These are phyloP conservation scores for Kernera saxatilis DNA, from an alignment of 345 rosid species.

Conservation along the genomic window DNA sequence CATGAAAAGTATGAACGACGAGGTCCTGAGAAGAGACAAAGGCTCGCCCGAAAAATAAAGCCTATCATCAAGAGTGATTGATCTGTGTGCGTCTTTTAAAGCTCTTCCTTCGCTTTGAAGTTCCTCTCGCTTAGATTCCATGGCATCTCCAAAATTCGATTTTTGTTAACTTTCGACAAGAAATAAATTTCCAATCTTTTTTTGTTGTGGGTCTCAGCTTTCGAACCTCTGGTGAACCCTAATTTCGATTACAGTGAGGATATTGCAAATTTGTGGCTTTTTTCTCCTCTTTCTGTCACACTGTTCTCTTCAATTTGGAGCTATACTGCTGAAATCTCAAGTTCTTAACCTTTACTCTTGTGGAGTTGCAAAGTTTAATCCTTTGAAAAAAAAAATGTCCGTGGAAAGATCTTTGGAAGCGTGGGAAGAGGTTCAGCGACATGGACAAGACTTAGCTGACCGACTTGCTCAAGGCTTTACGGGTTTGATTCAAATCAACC, in stretches of 20 bases:
- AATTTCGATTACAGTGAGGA: background rate
- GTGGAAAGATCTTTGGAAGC: conserved; percentile 88
- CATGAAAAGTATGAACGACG: background rate
- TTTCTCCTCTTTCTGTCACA: background rate
- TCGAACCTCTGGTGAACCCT: background rate
- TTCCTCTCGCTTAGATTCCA: conserved; percentile 12
- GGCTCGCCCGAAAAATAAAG: background rate
- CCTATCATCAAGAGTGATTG: conserved; percentile 14
- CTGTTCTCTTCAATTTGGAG: background rate
- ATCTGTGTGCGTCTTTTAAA: conserved; percentile 12
- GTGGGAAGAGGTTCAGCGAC: conserved; percentile 97
- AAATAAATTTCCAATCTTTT: background rate
- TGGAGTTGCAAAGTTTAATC: conserved; percentile 11
- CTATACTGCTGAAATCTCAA: background rate
- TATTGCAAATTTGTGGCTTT: conserved; percentile 3
- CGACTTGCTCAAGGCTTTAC: conserved; percentile 82
- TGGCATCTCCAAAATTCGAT: conserved; percentile 8
- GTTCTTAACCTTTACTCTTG: background rate
- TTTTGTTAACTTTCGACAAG: background rate
- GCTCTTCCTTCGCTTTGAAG: background rate
- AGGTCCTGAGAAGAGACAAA: background rate
- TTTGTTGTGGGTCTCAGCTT: conserved; percentile 7
- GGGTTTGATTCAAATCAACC: conserved; percentile 69
- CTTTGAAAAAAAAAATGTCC: conserved; percentile 45
- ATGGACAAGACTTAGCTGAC: conserved; percentile 89